These are phyloP conservation scores for Pseudogymnoascus sp. DNA, from an alignment of 2,329 filamentous ascomycete genomes.

Conservation along the genomic window DNA sequence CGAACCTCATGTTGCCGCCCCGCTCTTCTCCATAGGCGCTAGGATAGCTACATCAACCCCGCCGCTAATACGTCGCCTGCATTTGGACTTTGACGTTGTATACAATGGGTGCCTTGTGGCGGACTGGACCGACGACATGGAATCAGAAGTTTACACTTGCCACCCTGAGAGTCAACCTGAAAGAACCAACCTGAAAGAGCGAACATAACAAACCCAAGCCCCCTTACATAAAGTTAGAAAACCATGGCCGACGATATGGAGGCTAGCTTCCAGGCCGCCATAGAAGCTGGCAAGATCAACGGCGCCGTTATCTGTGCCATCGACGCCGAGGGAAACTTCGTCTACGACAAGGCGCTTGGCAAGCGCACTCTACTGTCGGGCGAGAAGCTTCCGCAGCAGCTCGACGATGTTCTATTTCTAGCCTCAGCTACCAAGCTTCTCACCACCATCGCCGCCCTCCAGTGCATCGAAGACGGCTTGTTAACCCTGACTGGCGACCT, in stretches of 20 bases:
- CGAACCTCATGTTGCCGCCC: neutral
- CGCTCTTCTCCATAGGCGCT: neutral
- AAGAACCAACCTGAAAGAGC: neutral
- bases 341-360: slow-evolving; percentile 34
- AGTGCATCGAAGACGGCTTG: slow-evolving; percentile 10
- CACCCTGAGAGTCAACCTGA: neutral
- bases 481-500: slow-evolving; percentile 6
- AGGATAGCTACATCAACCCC: neutral
- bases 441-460: slow-evolving; percentile 10
- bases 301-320: slow-evolving; percentile 36
- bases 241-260: slow-evolving; percentile 28
- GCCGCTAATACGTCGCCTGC: neutral
- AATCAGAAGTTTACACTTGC: neutral
- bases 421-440: slow-evolving; percentile 9
- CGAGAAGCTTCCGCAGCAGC: neutral
- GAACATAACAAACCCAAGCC: neutral
- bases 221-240: neutral
- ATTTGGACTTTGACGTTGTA: neutral
- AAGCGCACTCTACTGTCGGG: slow-evolving; percentile 32
- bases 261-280: slow-evolving; percentile 31
- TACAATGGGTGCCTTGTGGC: neutral
- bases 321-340: slow-evolving; percentile 31
- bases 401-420: slow-evolving; percentile 4
- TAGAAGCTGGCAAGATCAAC: slow-evolving; percentile 36
- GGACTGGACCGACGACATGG: too few relatives aligned